phyloP scores from a whole-genome alignment of 805 yeast genomes.

The Saturnispora gosingensis region DNA sequence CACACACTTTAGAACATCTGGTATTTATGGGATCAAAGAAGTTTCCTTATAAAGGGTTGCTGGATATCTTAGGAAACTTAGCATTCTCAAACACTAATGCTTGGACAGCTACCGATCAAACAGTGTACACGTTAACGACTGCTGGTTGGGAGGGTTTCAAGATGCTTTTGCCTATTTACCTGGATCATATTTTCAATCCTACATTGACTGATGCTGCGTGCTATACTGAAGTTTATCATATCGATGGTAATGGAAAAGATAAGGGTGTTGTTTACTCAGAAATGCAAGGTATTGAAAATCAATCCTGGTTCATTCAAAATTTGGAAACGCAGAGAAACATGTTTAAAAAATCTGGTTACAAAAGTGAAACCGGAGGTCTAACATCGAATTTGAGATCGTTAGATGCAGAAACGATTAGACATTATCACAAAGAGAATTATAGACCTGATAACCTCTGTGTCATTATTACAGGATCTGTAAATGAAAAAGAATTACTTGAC shows the following conservation, averaged over 20 bases:
- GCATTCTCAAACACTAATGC: slow-evolving; percentile 87
- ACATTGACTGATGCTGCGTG: slow-evolving; percentile 86
- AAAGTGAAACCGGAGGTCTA: slow-evolving; percentile 91
- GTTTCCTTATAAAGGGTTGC: slow-evolving; percentile 83
- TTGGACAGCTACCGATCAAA: slow-evolving; percentile 94
- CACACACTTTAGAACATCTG: slow-evolving; percentile 92
- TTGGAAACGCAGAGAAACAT: slow-evolving; percentile 51
- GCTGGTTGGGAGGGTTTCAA: slow-evolving; percentile 97
- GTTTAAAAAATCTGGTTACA: slow-evolving; percentile 65
- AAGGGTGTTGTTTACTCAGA: slow-evolving; percentile 96
- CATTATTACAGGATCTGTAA: slow-evolving; percentile 78
- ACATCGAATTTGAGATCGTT: slow-evolving; percentile 66
- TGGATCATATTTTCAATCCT: slow-evolving; percentile 81
- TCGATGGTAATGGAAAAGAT: slow-evolving; percentile 84
- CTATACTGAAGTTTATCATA: slow-evolving; percentile 87
- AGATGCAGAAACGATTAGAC: slow-evolving; percentile 62
- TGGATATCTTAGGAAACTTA: slow-evolving; percentile 79
- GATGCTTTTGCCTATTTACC: slow-evolving; percentile 72
- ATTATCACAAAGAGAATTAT: slow-evolving; percentile 65
- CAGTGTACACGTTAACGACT: slow-evolving; percentile 81
- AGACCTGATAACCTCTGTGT: slow-evolving; percentile 79
- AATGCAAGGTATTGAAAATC: slow-evolving; percentile 88
- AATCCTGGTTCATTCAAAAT: slow-evolving; percentile 57
- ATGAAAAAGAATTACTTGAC: slow-evolving; percentile 58
- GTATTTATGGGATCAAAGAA: slow-evolving; percentile 88